Evolutionary conservation across 1,139 yeast genomes (phyloP), one percentile per base, ranked within the genome.

Genomic region (Sugiyamaella novakii): DNA sequence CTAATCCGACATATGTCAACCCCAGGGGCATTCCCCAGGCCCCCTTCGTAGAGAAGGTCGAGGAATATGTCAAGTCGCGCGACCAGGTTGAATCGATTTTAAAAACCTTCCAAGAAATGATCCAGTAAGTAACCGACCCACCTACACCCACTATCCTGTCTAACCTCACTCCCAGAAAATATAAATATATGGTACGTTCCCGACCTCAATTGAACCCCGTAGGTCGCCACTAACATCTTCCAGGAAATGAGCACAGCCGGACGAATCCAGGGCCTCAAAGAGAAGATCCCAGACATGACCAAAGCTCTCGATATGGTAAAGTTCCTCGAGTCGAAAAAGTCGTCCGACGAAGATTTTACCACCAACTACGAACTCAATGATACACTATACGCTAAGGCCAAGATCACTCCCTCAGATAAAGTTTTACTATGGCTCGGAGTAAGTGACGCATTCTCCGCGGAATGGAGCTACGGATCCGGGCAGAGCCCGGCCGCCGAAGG

Each of bases 11-110:
- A 12, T 49, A 49, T 38, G 55, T 54, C 39, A 91, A 91, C 61
- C 92, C 96, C 18, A 77, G 98, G 56, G 98, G 98, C 1, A 92
- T 92, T 51, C 99, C 98, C 8, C 87, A 87, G 62, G 98, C 98
- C 1, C 96, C 95, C 22, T 92, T 94, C 66, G 83, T 94, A 53
- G 95, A 87, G 55, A 80, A 81, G 53, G 95, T 92, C 15, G 94
- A 83, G 53, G 83, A 80, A 51, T 79, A 82, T 58, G 78, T 89
- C 59, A 81, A 79, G 61, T 75, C 79, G 59, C 77, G 81, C 3
- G 86, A 79, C 46, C 92, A 87, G 59, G 89, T 86, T 52, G 89
- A 86, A 50, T 67, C 75, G 34, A 75, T 81, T 30, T 80, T 88
- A 74, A 71, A 75, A 47, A 73, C 84, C 65, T 84, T 88, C 69